These are phyloP conservation scores for Elsinoe ampelina DNA, from an alignment of 2,329 filamentous ascomycete species.

Conservation along the genomic window DNA sequence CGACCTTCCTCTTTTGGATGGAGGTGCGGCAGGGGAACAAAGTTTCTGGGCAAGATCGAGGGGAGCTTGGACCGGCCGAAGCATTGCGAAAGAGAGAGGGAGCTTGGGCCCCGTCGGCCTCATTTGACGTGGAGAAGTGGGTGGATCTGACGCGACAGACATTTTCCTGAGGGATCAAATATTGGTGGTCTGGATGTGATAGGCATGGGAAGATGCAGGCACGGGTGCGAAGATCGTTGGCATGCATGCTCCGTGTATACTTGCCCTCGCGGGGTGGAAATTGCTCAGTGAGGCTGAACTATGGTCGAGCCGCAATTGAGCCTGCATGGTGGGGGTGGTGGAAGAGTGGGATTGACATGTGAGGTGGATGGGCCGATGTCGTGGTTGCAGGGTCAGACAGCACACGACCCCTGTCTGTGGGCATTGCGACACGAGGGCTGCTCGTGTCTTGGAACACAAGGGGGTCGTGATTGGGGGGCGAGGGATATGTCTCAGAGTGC, in stretches of 20 bases:
- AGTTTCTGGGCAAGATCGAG: neutral
- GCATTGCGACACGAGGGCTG: neutral
- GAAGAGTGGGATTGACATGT: conserved; percentile 7
- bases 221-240: neutral
- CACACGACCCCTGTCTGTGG: conserved; percentile 3
- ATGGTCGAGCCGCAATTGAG: neutral
- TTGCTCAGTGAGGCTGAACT: neutral
- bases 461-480: neutral
- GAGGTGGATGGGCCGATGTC: neutral
- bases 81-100: neutral
- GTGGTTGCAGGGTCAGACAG: conserved; percentile 9
- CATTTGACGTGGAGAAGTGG: neutral
- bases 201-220: neutral
- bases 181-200: neutral
- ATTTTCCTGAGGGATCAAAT: neutral
- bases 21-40: neutral
- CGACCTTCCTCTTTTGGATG: conserved; percentile 1
- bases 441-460: conserved; percentile 6
- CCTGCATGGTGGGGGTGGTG: neutral
- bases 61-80: neutral
- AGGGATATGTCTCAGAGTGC: neutral
- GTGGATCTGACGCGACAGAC: neutral
- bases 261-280: neutral
- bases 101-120: conserved; percentile 4
- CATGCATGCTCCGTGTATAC: neutral